Evolutionary conservation across 2,329 filamentous ascomycete genomes (phyloP), one percentile per base, ranked within the genome.

Genomic region (Myriangium duriaei): DNA sequence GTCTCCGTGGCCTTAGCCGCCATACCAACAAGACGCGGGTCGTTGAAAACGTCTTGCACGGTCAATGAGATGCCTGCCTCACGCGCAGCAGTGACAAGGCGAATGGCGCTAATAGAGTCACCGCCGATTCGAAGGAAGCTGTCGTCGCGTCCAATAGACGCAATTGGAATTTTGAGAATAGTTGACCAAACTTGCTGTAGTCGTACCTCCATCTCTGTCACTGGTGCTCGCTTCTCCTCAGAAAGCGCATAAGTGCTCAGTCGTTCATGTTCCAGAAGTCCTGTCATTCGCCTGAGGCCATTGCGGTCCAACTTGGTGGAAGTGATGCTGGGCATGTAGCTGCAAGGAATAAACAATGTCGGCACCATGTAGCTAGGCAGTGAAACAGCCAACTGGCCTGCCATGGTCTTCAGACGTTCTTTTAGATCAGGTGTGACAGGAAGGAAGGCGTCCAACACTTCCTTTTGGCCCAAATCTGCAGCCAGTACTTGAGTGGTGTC

Each of bases 311-410:
- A 53, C 84, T 65, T 37, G 69, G 69, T 47, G 84, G 78, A 10
- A 67, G 67, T 45, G 73, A 77, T 0, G 79, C 79, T 14, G 68
- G 87, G 87, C 37, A 95, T 76, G 5, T 63, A 68, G 0, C 75
- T 69, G 5, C 94, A 60, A 3, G 71, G 71, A 16, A 94, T 63
- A 41, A 92, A 76, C 50, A 91, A 83, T 0, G 84, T 87, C 1
- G 87, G 87, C 2, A 95, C 73, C 87, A 95, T 95, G 55, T 95
- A 95, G 0, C 70, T 72, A 0, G 87, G 82, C 3, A 95, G 68
- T 41, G 41, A 2, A 34, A 41, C 1, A 71, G 65, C 1, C 79
- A 34, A 15, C 32, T 34, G 15, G 71, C 57, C 78, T 80, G 50
- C 11, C 11, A 86, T 87, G 2, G 72, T 67, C 0, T 76, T 69